A percentile compares a stretch with the other conserved stretches of the same genome.
These are phyloP conservation scores for Periglandula ipomoeae DNA, from an alignment of 2,329 filamentous ascomycete genomes.

Conservation along the genomic window DNA sequence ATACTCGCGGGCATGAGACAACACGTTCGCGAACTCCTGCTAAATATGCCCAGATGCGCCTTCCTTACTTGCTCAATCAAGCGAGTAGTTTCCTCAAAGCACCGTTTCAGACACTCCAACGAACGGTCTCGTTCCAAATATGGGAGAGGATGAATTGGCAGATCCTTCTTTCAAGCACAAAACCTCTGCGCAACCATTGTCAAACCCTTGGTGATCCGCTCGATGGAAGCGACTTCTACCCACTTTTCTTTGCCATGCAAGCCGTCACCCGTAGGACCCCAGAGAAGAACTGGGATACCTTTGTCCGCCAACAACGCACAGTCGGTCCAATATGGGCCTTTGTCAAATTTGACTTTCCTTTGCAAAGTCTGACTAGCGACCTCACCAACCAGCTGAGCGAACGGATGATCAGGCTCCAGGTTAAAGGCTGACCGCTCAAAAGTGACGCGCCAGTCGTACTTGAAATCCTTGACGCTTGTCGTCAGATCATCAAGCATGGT, in stretches of 20 bases:
- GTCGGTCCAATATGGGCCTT: slow-evolving; percentile 38
- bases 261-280: slow-evolving; percentile 37
- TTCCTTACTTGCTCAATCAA: too few species aligned
- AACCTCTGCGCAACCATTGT: slow-evolving; percentile 19
- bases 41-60: too few species aligned
- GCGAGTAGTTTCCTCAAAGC: too few species aligned
- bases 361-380: slow-evolving; percentile 20
- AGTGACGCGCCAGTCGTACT: slow-evolving; percentile 28
- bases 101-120: too few species aligned
- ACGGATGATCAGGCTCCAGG: slow-evolving; percentile 29
- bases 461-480: slow-evolving; percentile 26
- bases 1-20: too few species aligned
- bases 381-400: slow-evolving; percentile 24
- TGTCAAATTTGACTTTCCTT: slow-evolving; percentile 15
- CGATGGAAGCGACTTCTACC: slow-evolving; percentile 34
- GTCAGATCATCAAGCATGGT: slow-evolving; percentile 25
- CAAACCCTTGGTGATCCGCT: slow-evolving; percentile 21
- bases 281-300: slow-evolving; percentile 37
- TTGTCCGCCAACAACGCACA: slow-evolving; percentile 35
- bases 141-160: too few species aligned
- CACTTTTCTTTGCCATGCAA: slow-evolving; percentile 42
- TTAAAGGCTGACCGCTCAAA: slow-evolving; percentile 34
- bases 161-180: slow-evolving; percentile 13
- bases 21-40: too few species aligned
- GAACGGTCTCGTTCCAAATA: too few species aligned